phyloP scores from a whole-genome alignment of 495 filamentous ascomycete genomes.

The Margaritispora aquatica region DNA sequence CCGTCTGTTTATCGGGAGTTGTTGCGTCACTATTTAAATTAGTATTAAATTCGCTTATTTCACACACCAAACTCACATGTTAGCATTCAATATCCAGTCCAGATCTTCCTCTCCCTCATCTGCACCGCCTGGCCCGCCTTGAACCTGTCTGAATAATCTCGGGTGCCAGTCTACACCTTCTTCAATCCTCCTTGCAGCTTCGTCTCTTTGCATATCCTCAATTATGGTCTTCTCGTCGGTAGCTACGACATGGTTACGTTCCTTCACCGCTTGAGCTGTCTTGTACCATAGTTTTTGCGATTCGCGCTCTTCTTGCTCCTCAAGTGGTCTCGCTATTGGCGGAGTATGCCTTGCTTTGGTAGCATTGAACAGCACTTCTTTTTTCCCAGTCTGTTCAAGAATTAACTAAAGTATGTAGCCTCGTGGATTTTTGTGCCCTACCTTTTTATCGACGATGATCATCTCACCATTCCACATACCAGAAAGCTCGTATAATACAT shows the following conservation, averaged over 20 bases:
- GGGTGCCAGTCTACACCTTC: slow-evolving; percentile 89
- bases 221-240: slow-evolving; percentile 95
- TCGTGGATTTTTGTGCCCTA: slow-evolving; percentile 32
- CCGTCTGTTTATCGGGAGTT: slow-evolving; percentile 64
- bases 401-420: neutral
- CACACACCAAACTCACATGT: slow-evolving; percentile 56
- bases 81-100: slow-evolving; percentile 91
- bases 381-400: slow-evolving; percentile 68
- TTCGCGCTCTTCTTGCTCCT: slow-evolving; percentile 86
- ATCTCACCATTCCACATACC: slow-evolving; percentile 95
- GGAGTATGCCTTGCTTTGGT: slow-evolving; percentile 65
- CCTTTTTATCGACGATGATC: slow-evolving; percentile 75
- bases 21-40: slow-evolving; percentile 49
- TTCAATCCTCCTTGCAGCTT: slow-evolving; percentile 73
- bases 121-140: slow-evolving; percentile 61
- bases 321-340: slow-evolving; percentile 67
- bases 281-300: slow-evolving; percentile 81
- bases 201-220: slow-evolving; percentile 84
- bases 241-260: slow-evolving; percentile 78
- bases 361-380: slow-evolving; percentile 86
- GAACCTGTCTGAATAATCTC: slow-evolving; percentile 69
- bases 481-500: slow-evolving; percentile 81
- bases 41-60: neutral
- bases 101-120: slow-evolving; percentile 83
- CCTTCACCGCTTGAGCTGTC: slow-evolving; percentile 72